Evolutionary conservation across 2,329 filamentous ascomycete species (phyloP), one percentile per base, ranked within the genome.

Genomic region (Apiospora phragmitis): DNA sequence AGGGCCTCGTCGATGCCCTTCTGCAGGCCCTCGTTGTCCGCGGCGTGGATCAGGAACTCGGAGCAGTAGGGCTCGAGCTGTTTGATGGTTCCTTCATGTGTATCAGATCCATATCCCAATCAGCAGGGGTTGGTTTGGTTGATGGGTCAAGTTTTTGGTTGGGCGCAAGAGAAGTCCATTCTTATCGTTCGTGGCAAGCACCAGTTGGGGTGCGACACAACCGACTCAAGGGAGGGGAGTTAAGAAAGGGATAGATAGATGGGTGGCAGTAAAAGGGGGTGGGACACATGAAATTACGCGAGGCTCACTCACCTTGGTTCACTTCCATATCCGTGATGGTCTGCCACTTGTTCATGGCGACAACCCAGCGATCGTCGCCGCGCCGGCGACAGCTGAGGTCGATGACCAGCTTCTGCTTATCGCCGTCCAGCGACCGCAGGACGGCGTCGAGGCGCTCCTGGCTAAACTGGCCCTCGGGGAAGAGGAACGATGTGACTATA

Each of bases 331-430:
- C 94, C 1, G 96, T 98, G 70, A 98, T 92, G 1, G 94, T 97
- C 86, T 98, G 96, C 96, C 96, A 99, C 81, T 97, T 97, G 82
- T 99, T 94, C 92, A 97, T 99, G 70, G 96, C 95, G n/a, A 99
- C 96, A 77, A 93, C 94, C 96, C 96, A 99, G 49, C 85, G 91
- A 70, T 91, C 86, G 4, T 86, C 84, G 47, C 87, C 92, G 72
- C 91, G 91, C 71, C 91, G 87, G 68, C 96, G 90, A 80, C 96
- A 99, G 82, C 94, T 97, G 32, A 99, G 88, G 79, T 99, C 96
- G 79, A 99, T 95, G 75, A 99, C 95, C 67, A 99, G 89, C 82
- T 93, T 96, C 67, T 86, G 84, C 79, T 87, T 94, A 79, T 97
- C 92, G 69, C 91, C 91, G 35, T 86, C 92, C 6, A 99, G 87